Evolutionary conservation across 192 early-diverging fungal species (phyloP).

Genomic region (Globomyces pollinis-pini): DNA sequence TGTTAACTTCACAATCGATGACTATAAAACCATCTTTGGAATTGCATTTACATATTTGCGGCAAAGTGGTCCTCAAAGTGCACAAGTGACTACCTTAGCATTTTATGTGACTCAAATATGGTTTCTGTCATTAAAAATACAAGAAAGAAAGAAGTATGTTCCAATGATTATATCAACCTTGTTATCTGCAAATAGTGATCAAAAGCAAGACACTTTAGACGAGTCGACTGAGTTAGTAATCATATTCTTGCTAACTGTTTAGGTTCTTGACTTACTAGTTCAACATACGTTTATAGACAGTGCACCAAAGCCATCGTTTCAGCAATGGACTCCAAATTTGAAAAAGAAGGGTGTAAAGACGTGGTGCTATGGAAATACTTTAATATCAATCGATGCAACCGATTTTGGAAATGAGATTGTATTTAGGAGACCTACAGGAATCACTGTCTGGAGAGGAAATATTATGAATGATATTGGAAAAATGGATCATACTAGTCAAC

Average conservation of each 20-base stretch:
- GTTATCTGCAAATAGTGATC: background rate
- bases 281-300: constrained; percentile 74
- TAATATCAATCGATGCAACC: constrained; percentile 68
- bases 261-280: constrained; percentile 86
- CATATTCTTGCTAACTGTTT: background rate
- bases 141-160: constrained; percentile 70
- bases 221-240: constrained; percentile 72
- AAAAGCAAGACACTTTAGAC: constrained; percentile 38
- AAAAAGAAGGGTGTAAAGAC: constrained; percentile 44
- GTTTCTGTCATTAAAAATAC: constrained; percentile 73
- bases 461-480: constrained; percentile 1
- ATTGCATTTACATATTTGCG: constrained; percentile 74
- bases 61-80: constrained; percentile 23
- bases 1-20: constrained; percentile 67
- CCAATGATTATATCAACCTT: constrained; percentile 60
- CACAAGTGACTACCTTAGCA: constrained; percentile 84
- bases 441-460: constrained; percentile 50
- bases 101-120: constrained; percentile 87
- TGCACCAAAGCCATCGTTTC: constrained; percentile 45
- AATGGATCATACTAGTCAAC: too few species aligned
- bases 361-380: constrained; percentile 80
- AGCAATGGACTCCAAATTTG: constrained; percentile 12
- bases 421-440: constrained; percentile 74
- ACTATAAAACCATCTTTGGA: constrained; percentile 83
- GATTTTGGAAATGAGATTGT: constrained; percentile 74